Base-by-base conservation (phyloP, 2,329 filamentous ascomycete genomes). In the Tolypocladium guangdongense region DNA sequence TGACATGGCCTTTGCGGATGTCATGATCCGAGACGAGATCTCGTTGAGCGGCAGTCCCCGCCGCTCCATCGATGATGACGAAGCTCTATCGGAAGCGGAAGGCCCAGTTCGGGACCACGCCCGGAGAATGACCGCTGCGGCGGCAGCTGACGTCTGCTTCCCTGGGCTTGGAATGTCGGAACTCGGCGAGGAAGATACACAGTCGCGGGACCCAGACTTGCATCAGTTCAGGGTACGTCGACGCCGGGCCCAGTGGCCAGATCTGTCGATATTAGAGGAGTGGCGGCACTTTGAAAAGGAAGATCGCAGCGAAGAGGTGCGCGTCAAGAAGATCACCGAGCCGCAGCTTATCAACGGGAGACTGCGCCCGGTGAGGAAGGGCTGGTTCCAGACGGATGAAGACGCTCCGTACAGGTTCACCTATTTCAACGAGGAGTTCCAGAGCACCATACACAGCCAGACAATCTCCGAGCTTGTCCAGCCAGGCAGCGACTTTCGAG, bases 371-470 rank as follows among this genome's bases (percentile, higher is more conserved):
- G 83, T 88, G 39, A 84, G 87, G 58, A 81, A 80, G 60, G 81
- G 81, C 16, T 99, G 92, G 92, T 92, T 90, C 66, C 82, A 87
- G 39, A 84, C 88, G 52, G 88, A 93, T 58, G 91, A 96, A 56
- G 92, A 96, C 59, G 83, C 86, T 0, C 93, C 93, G 0, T 97
- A 95, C 67, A 82, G 93, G 30, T 99, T 96, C 68, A 97, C 93
- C 0, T 99, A 99, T 69, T 99, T 99, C 77, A 97, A 97, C 68
- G 93, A 97, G 66, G 90, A 96, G 58, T 90, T 97, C 53, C 87
- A 90, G 63, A 95, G 88, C 68, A 99, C 93, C 0, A 95, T 99
- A 57, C 93, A 99, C 69, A 93, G 90, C 56, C 89, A 95, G 68
- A 93, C 87, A 0, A 96, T 99, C 54, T 95, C 90, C 2, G 93